Conservation (phyloP, 805 yeast genomes). For the Myxozyma geophila region DNA sequence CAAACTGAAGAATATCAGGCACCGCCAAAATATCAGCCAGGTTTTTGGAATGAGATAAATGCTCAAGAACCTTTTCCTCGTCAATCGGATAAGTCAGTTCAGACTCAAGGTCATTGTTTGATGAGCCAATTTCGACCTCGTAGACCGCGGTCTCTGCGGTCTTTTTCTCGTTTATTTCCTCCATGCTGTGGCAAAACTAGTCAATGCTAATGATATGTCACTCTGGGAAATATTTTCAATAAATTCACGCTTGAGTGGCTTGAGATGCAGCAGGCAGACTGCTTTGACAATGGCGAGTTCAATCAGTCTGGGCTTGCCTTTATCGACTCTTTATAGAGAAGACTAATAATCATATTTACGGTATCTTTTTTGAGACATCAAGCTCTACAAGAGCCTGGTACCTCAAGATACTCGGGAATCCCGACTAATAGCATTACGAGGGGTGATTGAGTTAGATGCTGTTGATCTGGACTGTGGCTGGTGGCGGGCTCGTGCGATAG, state of each 20-base stretch:
- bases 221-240: too few species aligned
- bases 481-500: constrained; percentile 2
- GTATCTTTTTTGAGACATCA: neutral
- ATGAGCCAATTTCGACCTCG: neutral
- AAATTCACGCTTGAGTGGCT: too few species aligned
- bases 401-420: neutral
- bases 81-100: constrained; percentile 1
- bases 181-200: neutral
- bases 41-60: neutral
- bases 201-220: neutral
- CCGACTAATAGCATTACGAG: neutral
- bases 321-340: neutral
- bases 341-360: neutral
- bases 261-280: too few species aligned
- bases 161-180: neutral
- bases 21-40: constrained; percentile 6
- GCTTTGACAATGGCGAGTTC: too few species aligned
- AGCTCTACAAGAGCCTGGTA: neutral
- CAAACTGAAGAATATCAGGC: constrained; percentile 40
- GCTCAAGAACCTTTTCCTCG: constrained; percentile 1
- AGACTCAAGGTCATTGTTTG: neutral
- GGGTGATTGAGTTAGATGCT: neutral
- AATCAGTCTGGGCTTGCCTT: too few species aligned
- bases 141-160: neutral
- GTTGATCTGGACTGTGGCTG: too few species aligned